These are phyloP conservation scores for Helotiales sp. DNA, from an alignment of 2,329 filamentous ascomycete genomes.

Conservation along the genomic window DNA sequence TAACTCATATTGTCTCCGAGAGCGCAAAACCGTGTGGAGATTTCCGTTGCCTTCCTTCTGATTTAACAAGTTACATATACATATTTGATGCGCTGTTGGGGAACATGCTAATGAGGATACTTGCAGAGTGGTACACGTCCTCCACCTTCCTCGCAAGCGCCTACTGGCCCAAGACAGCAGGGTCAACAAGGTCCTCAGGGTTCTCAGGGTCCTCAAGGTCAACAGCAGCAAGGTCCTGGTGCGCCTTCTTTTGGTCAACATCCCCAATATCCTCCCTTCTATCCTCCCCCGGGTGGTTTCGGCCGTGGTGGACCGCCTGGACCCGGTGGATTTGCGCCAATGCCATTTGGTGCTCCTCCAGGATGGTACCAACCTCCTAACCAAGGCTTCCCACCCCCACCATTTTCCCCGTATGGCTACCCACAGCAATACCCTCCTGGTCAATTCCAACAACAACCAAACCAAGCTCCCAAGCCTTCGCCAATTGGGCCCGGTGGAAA, in stretches of 20 bases:
- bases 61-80: slow-evolving; percentile 44
- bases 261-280: slow-evolving; percentile 41
- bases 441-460: slow-evolving; percentile 29
- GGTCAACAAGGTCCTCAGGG: slow-evolving; percentile 7
- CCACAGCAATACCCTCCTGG: slow-evolving; percentile 39
- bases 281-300: slow-evolving; percentile 51
- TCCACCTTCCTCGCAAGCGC: slow-evolving; percentile 19
- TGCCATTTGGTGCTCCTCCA: slow-evolving; percentile 73
- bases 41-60: slow-evolving; percentile 99
- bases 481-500: slow-evolving; percentile 53
- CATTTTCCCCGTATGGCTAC: slow-evolving; percentile 47
- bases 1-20: slow-evolving; percentile 83
- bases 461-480: slow-evolving; percentile 41
- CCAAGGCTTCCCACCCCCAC: slow-evolving; percentile 71
- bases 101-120: slow-evolving; percentile 31
- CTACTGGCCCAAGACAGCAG: background rate
- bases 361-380: slow-evolving; percentile 78
- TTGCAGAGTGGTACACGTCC: slow-evolving; percentile 47
- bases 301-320: slow-evolving; percentile 55
- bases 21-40: slow-evolving; percentile 94
- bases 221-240: slow-evolving; percentile 21
- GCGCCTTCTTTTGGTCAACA: slow-evolving; percentile 39
- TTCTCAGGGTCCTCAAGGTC: slow-evolving; percentile 20
- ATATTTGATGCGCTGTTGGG: slow-evolving; percentile 5
- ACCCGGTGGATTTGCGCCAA: slow-evolving; percentile 68